Percentiles rank a stretch among this genome's conserved stretches.
Conservation (phyloP, 257 asterid genomes). For the Przewalskia tangutica region DNA sequence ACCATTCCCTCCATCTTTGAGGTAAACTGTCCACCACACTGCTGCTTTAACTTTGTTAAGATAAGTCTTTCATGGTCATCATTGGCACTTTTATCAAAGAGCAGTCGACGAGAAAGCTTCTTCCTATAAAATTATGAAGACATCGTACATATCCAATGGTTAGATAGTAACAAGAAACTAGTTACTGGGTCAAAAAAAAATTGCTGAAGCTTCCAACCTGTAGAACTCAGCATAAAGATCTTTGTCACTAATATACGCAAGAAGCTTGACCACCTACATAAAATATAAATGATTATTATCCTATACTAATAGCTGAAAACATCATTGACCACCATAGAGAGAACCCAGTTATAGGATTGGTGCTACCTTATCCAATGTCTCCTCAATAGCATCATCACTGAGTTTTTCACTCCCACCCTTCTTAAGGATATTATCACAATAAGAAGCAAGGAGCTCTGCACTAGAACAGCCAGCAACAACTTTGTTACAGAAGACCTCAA, state of each 20-base stretch:
- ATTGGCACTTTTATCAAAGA: slow-evolving; percentile 35
- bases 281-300: neutral
- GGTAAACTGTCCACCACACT: slow-evolving; percentile 47
- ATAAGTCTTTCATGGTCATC: slow-evolving; percentile 44
- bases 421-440: slow-evolving; percentile 42
- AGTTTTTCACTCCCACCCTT: slow-evolving; percentile 43
- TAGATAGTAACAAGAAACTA: slow-evolving; percentile 3
- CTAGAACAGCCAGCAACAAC: slow-evolving; percentile 26
- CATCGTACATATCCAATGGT: neutral
- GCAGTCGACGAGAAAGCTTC: slow-evolving; percentile 45
- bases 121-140: slow-evolving; percentile 21
- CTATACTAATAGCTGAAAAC: neutral
- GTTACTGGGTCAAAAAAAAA: neutral
- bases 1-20: slow-evolving; percentile 69
- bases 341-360: neutral
- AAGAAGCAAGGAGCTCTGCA: slow-evolving; percentile 41
- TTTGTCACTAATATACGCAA: slow-evolving; percentile 41
- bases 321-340: neutral
- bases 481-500: slow-evolving; percentile 46
- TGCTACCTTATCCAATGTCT: slow-evolving; percentile 38
- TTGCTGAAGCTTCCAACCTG: slow-evolving; percentile 15
- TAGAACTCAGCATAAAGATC: slow-evolving; percentile 48
- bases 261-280: slow-evolving; percentile 33
- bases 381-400: slow-evolving; percentile 45
- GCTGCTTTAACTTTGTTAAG: slow-evolving; percentile 44